Percentiles rank a stretch among this genome's conserved stretches.
These are phyloP conservation scores for Exophiala spinifera DNA, from an alignment of 2,329 filamentous ascomycete genomes.

Conservation along the genomic window DNA sequence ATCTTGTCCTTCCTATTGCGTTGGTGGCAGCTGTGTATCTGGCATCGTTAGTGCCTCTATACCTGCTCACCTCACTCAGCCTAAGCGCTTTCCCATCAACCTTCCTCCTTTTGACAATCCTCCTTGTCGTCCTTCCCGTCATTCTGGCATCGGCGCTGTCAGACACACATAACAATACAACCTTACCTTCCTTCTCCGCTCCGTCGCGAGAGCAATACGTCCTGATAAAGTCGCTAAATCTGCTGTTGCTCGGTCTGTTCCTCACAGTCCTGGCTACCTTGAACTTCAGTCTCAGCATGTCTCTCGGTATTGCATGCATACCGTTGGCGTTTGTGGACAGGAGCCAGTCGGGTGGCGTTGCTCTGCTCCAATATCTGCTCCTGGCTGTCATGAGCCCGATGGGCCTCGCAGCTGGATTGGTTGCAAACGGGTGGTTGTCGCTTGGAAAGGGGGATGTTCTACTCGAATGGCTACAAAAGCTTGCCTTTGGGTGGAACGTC, in stretches of 20 bases:
- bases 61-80: constrained; percentile 65
- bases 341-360: constrained; percentile 23
- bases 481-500: constrained; percentile 83
- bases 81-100: constrained; percentile 49
- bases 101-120: constrained; percentile 43
- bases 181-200: constrained; percentile 52
- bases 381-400: constrained; percentile 60
- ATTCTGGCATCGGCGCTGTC: constrained; percentile 42
- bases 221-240: constrained; percentile 84
- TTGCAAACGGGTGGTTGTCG: constrained; percentile 44
- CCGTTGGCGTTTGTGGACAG: constrained; percentile 71
- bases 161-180: constrained; percentile 42
- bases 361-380: constrained; percentile 42
- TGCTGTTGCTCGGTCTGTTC: constrained; percentile 88
- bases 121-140: constrained; percentile 48
- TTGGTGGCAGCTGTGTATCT: constrained; percentile 72
- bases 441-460: constrained; percentile 36
- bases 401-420: constrained; percentile 51
- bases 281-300: constrained; percentile 87
- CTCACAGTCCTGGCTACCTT: constrained; percentile 89
- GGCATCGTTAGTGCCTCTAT: constrained; percentile 75
- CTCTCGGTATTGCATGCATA: constrained; percentile 73
- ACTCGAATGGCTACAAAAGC: constrained; percentile 62
- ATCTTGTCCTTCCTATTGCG: constrained; percentile 55
- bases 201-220: constrained; percentile 20